phyloP scores from a whole-genome alignment of 164 flowering plant species.

The Sedum album region DNA sequence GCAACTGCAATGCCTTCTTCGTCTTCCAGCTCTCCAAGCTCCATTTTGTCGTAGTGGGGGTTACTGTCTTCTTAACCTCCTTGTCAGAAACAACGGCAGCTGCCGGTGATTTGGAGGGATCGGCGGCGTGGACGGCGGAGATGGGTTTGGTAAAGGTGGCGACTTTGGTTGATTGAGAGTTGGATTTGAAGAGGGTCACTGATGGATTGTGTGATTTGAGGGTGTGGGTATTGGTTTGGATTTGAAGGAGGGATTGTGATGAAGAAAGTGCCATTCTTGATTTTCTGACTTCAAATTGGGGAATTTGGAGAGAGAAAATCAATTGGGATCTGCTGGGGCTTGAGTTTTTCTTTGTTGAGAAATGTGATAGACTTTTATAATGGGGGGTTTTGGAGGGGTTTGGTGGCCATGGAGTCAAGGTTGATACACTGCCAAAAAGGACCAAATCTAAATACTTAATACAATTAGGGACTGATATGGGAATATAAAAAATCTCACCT shows the following conservation, averaged over 20 bases:
- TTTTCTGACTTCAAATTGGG: neutral
- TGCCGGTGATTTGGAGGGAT: conserved; percentile 17
- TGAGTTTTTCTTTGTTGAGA: neutral
- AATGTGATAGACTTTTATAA: neutral
- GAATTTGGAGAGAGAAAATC: neutral
- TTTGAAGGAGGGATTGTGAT: neutral
- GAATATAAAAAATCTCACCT: neutral
- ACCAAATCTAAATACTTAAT: neutral
- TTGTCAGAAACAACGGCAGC: conserved; percentile 7
- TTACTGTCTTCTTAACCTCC: conserved; percentile 17
- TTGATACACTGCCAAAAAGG: neutral
- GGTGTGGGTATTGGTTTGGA: neutral
- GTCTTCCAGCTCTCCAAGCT: conserved; percentile 33
- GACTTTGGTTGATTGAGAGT: neutral
- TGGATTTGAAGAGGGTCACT: neutral
- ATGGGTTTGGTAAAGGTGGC: conserved; percentile 10
- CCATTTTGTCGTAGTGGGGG: neutral
- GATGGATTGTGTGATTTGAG: neutral
- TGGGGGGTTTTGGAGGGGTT: conserved; percentile 3
- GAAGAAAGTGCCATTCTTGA: neutral
- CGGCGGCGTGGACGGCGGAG: conserved; percentile 36
- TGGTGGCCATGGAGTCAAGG: conserved; percentile 6
- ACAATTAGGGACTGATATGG: neutral
- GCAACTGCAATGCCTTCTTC: conserved; percentile 39
- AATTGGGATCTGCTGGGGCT: neutral